Conservation (phyloP, 2,329 filamentous ascomycete species). For the Davidsoniella eucalypti region DNA sequence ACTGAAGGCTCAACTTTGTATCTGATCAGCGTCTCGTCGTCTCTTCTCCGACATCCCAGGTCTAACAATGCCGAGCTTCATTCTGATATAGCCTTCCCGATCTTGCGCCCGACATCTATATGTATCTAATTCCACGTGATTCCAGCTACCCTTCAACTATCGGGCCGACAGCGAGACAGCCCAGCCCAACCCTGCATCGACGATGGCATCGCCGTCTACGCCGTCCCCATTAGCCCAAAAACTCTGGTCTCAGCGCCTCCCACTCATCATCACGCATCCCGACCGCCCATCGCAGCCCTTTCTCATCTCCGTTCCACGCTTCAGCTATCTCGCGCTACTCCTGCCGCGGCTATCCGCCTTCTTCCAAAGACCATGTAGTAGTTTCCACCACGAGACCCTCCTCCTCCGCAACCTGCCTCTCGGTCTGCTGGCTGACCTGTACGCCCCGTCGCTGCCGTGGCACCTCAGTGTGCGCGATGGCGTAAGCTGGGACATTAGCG, state of each 20-base stretch:
- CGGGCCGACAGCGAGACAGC: neutral
- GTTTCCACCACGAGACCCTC: slow-evolving; percentile 40
- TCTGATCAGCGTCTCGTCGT: no score
- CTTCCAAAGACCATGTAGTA: slow-evolving; percentile 37
- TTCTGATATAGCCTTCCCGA: no score
- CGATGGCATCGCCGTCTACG: slow-evolving; percentile 4
- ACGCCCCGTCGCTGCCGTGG: slow-evolving; percentile 39
- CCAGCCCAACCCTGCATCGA: neutral
- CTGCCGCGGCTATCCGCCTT: slow-evolving; percentile 37
- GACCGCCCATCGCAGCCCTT: slow-evolving; percentile 31
- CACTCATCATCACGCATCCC: slow-evolving; percentile 37
- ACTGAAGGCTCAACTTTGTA: no score
- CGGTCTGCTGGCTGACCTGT: slow-evolving; percentile 39
- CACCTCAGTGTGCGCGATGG: slow-evolving; percentile 37
- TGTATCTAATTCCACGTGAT: neutral
- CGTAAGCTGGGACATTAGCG: slow-evolving; percentile 40
- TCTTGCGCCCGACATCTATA: no score
- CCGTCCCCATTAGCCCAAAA: slow-evolving; percentile 23
- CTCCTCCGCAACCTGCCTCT: slow-evolving; percentile 36
- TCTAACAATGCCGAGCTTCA: no score
- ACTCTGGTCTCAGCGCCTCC: slow-evolving; percentile 38
- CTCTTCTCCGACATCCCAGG: no score
- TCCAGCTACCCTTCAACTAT: neutral
- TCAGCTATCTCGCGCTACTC: slow-evolving; percentile 42
- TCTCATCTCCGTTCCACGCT: slow-evolving; percentile 37